Conservation (phyloP, 192 early-diverging fungal species). For the Umbelopsis sp. region DNA sequence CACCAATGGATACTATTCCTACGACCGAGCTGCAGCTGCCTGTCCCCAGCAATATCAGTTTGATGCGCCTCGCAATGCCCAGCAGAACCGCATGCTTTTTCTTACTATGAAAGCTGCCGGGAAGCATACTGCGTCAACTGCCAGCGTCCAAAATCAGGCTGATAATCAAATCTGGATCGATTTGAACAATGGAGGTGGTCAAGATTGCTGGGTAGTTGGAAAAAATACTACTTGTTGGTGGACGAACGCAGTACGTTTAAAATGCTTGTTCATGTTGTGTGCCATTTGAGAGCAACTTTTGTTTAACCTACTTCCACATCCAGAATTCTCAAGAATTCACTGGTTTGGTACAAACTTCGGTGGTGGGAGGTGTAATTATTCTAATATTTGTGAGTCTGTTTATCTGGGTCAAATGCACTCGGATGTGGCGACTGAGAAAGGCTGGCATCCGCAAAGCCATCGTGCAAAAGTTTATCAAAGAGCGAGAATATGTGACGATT, state of each 20-base stretch:
- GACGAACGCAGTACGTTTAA: slow-evolving; percentile 23
- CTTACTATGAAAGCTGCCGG: background rate
- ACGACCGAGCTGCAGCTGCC: slow-evolving; percentile 14
- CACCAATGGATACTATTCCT: slow-evolving; percentile 15
- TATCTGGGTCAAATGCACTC: slow-evolving; percentile 34
- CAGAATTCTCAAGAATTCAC: slow-evolving; percentile 18
- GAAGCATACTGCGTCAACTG: background rate
- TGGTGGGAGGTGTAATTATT: slow-evolving; percentile 31
- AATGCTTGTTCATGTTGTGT: background rate
- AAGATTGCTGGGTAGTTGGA: slow-evolving; percentile 34
- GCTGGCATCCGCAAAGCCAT: slow-evolving; percentile 26
- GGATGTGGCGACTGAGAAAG: slow-evolving; percentile 29
- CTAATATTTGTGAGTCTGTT: slow-evolving; percentile 30
- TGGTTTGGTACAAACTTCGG: slow-evolving; percentile 30
- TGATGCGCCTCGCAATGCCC: slow-evolving; percentile 21
- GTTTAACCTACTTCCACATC: background rate
- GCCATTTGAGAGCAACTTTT: background rate
- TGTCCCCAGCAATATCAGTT: slow-evolving; percentile 26
- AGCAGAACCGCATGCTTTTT: slow-evolving; percentile 22
- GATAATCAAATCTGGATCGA: slow-evolving; percentile 29
- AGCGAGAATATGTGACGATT: slow-evolving; percentile 36
- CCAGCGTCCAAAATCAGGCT: background rate
- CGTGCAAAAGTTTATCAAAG: slow-evolving; percentile 23
- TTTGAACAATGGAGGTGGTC: slow-evolving; percentile 22
- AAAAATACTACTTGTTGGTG: slow-evolving; percentile 30